These are phyloP conservation scores for Telopea speciosissima DNA, from an alignment of 177 flowering plant species.

Conservation along the genomic window DNA sequence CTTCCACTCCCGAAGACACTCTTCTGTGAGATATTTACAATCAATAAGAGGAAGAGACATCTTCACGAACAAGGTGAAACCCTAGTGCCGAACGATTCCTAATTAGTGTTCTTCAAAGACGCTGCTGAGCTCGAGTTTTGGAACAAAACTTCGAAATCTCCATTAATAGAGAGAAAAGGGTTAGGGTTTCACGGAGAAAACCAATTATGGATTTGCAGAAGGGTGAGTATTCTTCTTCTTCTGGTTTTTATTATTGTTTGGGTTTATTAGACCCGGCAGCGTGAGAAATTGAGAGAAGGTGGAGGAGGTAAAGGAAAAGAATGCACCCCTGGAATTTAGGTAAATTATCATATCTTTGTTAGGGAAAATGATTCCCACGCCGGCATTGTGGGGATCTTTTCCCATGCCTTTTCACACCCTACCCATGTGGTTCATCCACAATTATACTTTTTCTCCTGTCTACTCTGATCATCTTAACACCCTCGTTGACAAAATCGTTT, in stretches of 20 bases:
- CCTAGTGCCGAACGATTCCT: not conserved
- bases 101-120: not conserved
- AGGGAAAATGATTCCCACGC: too few relatives aligned
- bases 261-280: not conserved
- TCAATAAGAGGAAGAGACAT: slow-evolving; percentile 68
- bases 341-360: not conserved
- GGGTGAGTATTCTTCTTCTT: not conserved
- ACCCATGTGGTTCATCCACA: too few relatives aligned
- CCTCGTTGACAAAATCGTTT: too few relatives aligned
- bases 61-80: slow-evolving; percentile 11
- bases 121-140: not conserved
- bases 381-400: too few relatives aligned
- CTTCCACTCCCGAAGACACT: slow-evolving; percentile 61
- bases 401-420: too few relatives aligned
- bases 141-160: not conserved
- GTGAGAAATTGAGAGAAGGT: not conserved
- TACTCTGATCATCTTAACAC: too few relatives aligned
- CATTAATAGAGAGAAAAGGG: not conserved
- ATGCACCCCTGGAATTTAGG: not conserved
- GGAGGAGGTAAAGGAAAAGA: not conserved
- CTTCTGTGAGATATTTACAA: slow-evolving; percentile 61
- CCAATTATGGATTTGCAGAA: not conserved
- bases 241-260: not conserved
- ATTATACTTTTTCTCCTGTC: too few relatives aligned
- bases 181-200: not conserved